Base-by-base conservation (phyloP, 2,329 filamentous ascomycete genomes). In the Xylaria arbuscula region DNA sequence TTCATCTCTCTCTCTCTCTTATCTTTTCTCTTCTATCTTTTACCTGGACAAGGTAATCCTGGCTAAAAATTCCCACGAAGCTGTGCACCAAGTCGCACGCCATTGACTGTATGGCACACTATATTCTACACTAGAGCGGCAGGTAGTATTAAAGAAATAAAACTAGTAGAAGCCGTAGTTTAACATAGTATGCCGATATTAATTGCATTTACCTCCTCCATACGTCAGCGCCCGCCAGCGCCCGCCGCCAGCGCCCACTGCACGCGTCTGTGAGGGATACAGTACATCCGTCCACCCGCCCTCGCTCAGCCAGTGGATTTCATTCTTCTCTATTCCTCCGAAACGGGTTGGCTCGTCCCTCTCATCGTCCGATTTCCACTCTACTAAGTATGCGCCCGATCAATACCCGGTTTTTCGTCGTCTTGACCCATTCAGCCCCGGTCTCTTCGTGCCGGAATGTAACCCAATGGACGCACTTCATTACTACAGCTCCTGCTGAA, bases 361-460 rank as follows among this genome's bases (percentile, higher is more conserved):
- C 54, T 57, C 56, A 63, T 70, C 55, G 56, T 28, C 64, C n/a
- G 34, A 50, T 45, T 38, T 53, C 59, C 55, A 57, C 62, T 48
- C 28, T 28, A 28, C 28, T 28, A 28, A 28, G 8, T 22, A 50
- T 66, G 22, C 55, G 24, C 38, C 67, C 62, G 65, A 58, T 65
- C 53, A 50, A 62, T 64, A 66, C 62, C 65, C 56, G 59, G 61
- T 61, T 64, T 47, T 56, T 19, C 38, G 59, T 45, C 47, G 10
- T 47, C 40, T 28, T 50, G 42, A 64, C 45, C 62, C 62, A 65
- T 68, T 62, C 57, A 51, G 59, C 60, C 54, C 56, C 55, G 34
- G 54, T 64, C 45, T 54, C 65, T 53, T 62, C 42, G 11, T 53
- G 17, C 66, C 66, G 66, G 62, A 68, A 68, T 65, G 66, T 58